Evolutionary conservation across 2,329 filamentous ascomycete genomes (phyloP), one percentile per base, ranked within the genome.

Genomic region (Fusarium sororula): DNA sequence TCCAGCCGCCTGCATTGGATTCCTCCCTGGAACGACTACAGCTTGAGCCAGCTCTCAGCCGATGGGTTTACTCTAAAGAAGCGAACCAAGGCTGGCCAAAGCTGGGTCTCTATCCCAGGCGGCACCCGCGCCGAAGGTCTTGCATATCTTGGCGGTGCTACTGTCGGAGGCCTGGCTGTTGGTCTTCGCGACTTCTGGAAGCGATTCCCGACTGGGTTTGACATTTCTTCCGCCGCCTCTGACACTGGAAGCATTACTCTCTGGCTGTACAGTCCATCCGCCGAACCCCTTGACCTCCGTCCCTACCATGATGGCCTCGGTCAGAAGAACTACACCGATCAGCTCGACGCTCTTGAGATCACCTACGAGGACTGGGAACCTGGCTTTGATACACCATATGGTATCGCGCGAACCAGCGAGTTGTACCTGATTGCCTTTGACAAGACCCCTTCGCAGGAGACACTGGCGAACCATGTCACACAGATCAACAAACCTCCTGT

Each of bases 161-260:
- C 84, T 0, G 80, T 81, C 7, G 90, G 90, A n/a, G 90, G 90
- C 18, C 82, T 92, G 4, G 89, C 87, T 3, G 78, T 91, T 10
- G 89, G 88, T 1, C 83, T 90, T 53, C 85, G 87, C 6, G 86
- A 91, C 74, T 91, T 91, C 77, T 91, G 90, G 90, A 88, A 91
- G 81, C 84, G 87, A 22, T 90, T 89, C 70, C 90, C 90, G 0
- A 89, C 88, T 0, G 85, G 87, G 7, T 79, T 91, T 9, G 89
- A 91, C 51, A 84, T 91, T 17, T 80, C 83, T 1, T 84, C 88
- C 57, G 87, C 88, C 0, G 84, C 84, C 0, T 82, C 83, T 0
- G 86, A 90, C 51, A 76, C 79, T 5, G 89, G 88, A 1, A 82
- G 84, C 9, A 82, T 91, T 17, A 91, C 89, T 0, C 66, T 90